Conservation (phyloP, 2,329 filamentous ascomycete genomes). For the Didymella exigua region DNA sequence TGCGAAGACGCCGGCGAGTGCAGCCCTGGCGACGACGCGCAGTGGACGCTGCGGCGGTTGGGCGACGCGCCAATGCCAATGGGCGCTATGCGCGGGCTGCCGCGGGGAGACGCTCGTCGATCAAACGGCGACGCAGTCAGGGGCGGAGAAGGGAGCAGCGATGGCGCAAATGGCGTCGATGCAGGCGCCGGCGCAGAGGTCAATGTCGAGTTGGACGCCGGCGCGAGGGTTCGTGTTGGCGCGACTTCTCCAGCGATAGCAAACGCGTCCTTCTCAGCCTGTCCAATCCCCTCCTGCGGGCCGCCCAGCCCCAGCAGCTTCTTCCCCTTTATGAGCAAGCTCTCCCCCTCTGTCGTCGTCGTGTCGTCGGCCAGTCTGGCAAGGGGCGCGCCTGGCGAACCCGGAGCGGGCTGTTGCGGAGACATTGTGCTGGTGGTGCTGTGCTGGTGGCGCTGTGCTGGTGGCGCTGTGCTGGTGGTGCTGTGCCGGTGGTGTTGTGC, state of each 20-base stretch:
- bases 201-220: slow-evolving; percentile 7
- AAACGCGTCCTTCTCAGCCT: slow-evolving; percentile 19
- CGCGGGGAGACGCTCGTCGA: slow-evolving; percentile 41
- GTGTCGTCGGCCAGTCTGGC: slow-evolving; percentile 5
- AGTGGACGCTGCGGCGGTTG: slow-evolving; percentile 60
- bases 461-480: background rate
- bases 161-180: slow-evolving; percentile 26
- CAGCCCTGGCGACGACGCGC: slow-evolving; percentile 74
- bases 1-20: slow-evolving; percentile 75
- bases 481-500: background rate
- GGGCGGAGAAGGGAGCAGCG: slow-evolving; percentile 42
- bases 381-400: slow-evolving; percentile 6
- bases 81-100: slow-evolving; percentile 46
- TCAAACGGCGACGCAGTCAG: slow-evolving; percentile 36
- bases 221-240: slow-evolving; percentile 16
- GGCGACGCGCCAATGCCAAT: slow-evolving; percentile 61
- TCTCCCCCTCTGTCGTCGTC: slow-evolving; percentile 26
- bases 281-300: slow-evolving; percentile 38
- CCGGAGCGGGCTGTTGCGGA: slow-evolving; percentile 8
- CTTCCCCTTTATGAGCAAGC: slow-evolving; percentile 44
- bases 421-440: slow-evolving; percentile 7
- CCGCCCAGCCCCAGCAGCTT: slow-evolving; percentile 46
- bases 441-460: background rate
- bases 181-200: slow-evolving; percentile 17
- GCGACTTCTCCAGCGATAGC: slow-evolving; percentile 15